Evolutionary conservation across 106 monocot species (phyloP).

Genomic region (Vanilla planifolia): DNA sequence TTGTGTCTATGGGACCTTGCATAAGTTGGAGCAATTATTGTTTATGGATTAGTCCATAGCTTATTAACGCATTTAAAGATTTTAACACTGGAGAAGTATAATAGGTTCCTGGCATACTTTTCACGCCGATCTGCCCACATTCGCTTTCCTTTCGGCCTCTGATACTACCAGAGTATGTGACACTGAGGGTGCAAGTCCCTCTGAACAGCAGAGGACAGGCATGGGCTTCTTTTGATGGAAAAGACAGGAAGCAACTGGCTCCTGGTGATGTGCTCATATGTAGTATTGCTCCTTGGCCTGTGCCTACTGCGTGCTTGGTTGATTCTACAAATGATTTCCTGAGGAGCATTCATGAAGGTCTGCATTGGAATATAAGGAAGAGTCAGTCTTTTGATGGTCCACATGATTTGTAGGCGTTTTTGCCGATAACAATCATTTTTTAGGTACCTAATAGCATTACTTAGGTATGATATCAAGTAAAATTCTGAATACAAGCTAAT

Average conservation of each 20-base stretch:
- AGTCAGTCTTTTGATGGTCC: conserved; percentile 89
- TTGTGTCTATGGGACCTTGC: too few species aligned
- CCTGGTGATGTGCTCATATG: conserved; percentile 90
- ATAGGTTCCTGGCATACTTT: conserved; percentile 97
- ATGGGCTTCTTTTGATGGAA: conserved; percentile 98
- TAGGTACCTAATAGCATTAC: too few species aligned
- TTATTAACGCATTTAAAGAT: neutral
- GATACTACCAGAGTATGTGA: conserved; percentile 86
- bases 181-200: conserved; percentile 83
- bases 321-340: conserved; percentile 95
- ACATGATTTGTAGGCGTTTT: conserved; percentile 22
- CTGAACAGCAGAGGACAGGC: conserved; percentile 92
- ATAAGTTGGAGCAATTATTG: too few species aligned
- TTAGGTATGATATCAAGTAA: too few species aligned
- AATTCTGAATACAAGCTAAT: too few species aligned
- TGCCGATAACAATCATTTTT: too few species aligned
- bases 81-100: conserved; percentile 9
- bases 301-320: conserved; percentile 84
- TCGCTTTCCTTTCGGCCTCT: conserved; percentile 91
- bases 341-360: conserved; percentile 92
- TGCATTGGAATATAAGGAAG: conserved; percentile 96
- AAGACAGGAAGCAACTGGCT: conserved; percentile 73
- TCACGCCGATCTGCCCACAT: conserved; percentile 98
- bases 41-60: too few species aligned
- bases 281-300: conserved; percentile 93